Base-by-base conservation (phyloP, 148 eudicot genomes). In the Oxyria digyna region DNA sequence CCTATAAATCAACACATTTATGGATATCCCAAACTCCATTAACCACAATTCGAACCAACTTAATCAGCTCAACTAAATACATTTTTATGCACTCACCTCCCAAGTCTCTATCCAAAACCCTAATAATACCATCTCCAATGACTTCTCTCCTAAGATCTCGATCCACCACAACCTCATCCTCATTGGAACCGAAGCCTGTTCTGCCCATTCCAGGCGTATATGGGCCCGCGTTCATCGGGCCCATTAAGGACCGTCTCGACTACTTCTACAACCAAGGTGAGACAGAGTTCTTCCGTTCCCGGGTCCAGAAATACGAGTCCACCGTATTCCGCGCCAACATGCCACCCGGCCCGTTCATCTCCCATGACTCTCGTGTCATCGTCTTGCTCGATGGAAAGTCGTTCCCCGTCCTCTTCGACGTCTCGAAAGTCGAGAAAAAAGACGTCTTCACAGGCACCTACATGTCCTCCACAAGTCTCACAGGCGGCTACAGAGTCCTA, bases 311-410 rank as follows among this genome's bases (percentile, higher is more conserved):
- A 27, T 62, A 87, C 72, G 68, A 84, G 18, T 87, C 92, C 54
- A 83, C 92, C 2, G 77, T 89, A 2, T 89, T 84, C 14, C 73
- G 90, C 20, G 75, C 77, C 33, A 89, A 89, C 72, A 85, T 89
- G 85, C 93, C 96, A 6, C 96, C 96, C 1, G 92, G 89, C 13
- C 91, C 84, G 4, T 79, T 85, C 57, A 70, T 79, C 46, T 74
- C 93, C 15, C 8, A 54, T 1, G 77, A 89, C 67, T 67, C 96
- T 0, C 75, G 67, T 1, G 96, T 89, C 50, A 63, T 89, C 26
- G 84, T 80, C 15, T 78, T 87, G 26, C 81, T 87, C 12, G 96
- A 89, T 50, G 82, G 83, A 42, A 50, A 74, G 6, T 80, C 82
- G 42, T 87, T 87, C n/a, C 82, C 85, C 0, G 38, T 84, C 48